phyloP scores from a whole-genome alignment of 495 filamentous ascomycete species.

The Cryomyces minteri region DNA sequence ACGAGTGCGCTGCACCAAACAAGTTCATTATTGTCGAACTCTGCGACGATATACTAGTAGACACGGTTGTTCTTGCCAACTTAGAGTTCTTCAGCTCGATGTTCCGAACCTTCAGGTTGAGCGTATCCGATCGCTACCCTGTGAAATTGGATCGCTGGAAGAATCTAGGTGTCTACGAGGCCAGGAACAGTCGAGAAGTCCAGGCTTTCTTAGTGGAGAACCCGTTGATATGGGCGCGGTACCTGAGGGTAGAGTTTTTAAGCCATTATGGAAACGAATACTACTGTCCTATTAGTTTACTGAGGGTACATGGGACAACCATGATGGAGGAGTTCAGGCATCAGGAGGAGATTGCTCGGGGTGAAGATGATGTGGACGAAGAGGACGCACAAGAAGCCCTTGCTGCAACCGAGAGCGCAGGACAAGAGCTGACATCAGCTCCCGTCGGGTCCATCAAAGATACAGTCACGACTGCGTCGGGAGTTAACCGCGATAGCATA shows the following conservation, averaged over 20 bases:
- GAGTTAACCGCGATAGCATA: no score
- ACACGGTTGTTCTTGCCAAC: conserved; percentile 90
- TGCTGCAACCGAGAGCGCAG: no score
- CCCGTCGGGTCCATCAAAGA: no score
- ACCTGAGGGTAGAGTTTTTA: conserved; percentile 78
- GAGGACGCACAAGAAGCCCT: conserved; percentile 1
- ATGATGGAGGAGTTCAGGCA: conserved; percentile 88
- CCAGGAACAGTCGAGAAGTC: conserved; percentile 77
- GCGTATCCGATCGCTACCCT: conserved; percentile 83
- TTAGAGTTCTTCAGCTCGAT: conserved; percentile 98
- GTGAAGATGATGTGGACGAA: conserved; percentile 29
- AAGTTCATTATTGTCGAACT: conserved; percentile 88
- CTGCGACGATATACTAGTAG: conserved; percentile 83
- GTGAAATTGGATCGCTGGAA: conserved; percentile 87
- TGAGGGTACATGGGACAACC: conserved; percentile 85
- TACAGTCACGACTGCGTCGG: no score
- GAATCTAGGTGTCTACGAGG: conserved; percentile 72
- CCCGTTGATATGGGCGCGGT: conserved; percentile 87
- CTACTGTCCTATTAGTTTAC: conserved; percentile 80
- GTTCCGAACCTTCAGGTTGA: conserved; percentile 75
- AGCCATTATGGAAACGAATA: conserved; percentile 92
- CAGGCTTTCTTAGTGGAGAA: conserved; percentile 88
- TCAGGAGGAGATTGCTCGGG: conserved; percentile 44
- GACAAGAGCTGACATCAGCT: no score
- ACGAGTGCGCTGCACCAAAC: conserved; percentile 69